Conservation (phyloP, 2,329 filamentous ascomycete species). For the Lojkania enalia region DNA sequence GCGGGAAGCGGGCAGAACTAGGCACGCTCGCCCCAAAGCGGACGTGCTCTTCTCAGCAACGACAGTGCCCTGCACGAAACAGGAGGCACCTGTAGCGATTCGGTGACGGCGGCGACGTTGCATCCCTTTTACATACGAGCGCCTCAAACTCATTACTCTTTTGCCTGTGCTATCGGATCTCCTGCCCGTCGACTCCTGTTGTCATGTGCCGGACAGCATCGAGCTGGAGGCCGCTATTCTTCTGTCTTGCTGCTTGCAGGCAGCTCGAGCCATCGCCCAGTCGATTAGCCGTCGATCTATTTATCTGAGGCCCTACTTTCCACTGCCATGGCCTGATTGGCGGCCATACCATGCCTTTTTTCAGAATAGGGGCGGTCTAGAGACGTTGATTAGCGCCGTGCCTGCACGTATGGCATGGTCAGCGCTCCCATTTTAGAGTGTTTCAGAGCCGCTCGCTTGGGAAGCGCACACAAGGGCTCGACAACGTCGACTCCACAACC, state of each 20-base stretch:
- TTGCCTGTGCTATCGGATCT: too few species aligned
- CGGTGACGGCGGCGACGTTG: background rate
- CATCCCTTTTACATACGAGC: background rate
- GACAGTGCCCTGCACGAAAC: background rate
- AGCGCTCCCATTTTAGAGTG: conserved; percentile 26
- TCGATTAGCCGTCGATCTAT: conserved; percentile 3
- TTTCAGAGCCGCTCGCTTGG: conserved; percentile 31
- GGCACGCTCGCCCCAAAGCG: background rate
- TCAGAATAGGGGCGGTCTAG: conserved; percentile 8
- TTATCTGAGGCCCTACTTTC: conserved; percentile 16
- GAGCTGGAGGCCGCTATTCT: too few species aligned
- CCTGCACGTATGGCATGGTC: conserved; percentile 28
- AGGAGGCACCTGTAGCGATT: background rate
- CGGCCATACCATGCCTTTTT: conserved; percentile 2
- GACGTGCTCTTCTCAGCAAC: background rate
- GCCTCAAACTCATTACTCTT: background rate
- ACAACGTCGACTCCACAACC: conserved; percentile 22
- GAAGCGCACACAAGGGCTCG: conserved; percentile 6
- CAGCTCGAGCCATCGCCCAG: conserved; percentile 1
- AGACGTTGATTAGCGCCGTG: conserved; percentile 15
- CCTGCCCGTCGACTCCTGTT: too few species aligned
- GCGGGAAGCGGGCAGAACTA: background rate
- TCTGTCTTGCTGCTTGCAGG: too few species aligned
- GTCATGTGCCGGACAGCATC: too few species aligned
- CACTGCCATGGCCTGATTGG: conserved; percentile 6